A percentile compares a stretch with the other conserved stretches of the same genome.
These are phyloP conservation scores for Geoglossum glabrum DNA, from an alignment of 495 filamentous ascomycete genomes.

Conservation along the genomic window DNA sequence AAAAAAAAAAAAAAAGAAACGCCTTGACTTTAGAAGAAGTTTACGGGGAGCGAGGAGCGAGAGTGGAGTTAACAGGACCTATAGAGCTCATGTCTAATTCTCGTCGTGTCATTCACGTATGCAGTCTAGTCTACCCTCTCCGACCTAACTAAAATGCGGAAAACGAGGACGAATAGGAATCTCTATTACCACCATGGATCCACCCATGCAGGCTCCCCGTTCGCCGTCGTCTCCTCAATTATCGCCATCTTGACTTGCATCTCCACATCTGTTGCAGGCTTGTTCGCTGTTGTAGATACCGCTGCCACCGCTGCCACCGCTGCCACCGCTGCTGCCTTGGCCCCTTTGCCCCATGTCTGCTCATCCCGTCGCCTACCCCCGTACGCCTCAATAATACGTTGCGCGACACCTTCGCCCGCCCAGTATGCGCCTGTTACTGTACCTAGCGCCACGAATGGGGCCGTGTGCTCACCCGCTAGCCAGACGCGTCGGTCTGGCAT, in stretches of 20 bases:
- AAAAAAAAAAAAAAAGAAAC: too few species aligned
- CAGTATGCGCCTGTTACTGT: slow-evolving; percentile 82
- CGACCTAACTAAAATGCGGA: too few species aligned
- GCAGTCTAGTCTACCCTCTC: background rate
- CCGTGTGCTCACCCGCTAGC: slow-evolving; percentile 89
- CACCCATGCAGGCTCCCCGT: too few species aligned
- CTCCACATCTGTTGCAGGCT: too few species aligned
- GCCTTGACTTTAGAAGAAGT: too few species aligned
- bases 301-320: too few species aligned
- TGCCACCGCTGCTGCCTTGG: background rate
- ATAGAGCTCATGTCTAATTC: too few species aligned
- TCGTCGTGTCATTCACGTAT: too few species aligned
- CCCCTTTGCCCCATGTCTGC: background rate
- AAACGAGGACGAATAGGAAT: too few species aligned
- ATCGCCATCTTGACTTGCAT: background rate
- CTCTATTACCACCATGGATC: too few species aligned
- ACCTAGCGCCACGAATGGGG: slow-evolving; percentile 72
- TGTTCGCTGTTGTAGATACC: too few species aligned
- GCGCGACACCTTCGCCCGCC: slow-evolving; percentile 67
- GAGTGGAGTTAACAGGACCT: background rate
- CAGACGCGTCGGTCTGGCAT: slow-evolving; percentile 51
- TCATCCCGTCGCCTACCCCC: background rate
- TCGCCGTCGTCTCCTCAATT: background rate
- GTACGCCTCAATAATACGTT: slow-evolving; percentile 30
- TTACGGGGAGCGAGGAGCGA: background rate